Evolutionary conservation across 305 asterid species (phyloP).

Genomic region (Fraxinus baroniana): DNA sequence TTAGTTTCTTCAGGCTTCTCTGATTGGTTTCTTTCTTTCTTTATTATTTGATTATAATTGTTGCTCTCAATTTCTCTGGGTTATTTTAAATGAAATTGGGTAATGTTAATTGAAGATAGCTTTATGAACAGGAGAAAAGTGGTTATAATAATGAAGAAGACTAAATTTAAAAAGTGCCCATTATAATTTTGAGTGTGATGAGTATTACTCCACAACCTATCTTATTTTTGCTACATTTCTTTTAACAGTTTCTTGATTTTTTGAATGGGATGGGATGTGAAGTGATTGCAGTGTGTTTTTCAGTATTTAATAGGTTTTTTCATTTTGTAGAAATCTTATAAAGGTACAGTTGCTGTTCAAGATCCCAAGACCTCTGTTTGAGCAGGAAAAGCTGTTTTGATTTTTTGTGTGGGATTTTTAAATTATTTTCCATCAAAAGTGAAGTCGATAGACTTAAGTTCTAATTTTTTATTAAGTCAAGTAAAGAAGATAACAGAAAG

Average conservation of each 20-base stretch:
- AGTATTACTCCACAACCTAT: constrained; percentile 16
- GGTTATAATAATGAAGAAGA: constrained; percentile 42
- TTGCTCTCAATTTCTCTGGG: constrained; percentile 25
- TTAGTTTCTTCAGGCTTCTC: constrained; percentile 2
- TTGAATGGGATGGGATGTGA: neutral
- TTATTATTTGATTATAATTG: neutral
- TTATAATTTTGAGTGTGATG: constrained; percentile 25
- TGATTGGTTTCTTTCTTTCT: constrained; percentile 20
- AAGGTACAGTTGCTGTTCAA: constrained; percentile 27
- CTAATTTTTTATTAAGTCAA: constrained; percentile 7
- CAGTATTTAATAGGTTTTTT: neutral
- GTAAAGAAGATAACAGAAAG: neutral
- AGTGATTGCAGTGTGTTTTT: neutral
- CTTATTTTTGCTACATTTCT: constrained; percentile 18
- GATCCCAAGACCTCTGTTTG: constrained; percentile 11
- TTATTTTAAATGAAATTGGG: constrained; percentile 19
- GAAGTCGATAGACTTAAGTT: neutral
- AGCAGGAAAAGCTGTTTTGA: neutral
- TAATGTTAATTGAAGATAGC: constrained; percentile 13
- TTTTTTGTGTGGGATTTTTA: neutral
- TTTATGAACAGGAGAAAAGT: constrained; percentile 34
- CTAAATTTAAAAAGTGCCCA: constrained; percentile 50
- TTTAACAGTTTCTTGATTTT: constrained; percentile 27
- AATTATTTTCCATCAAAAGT: neutral
- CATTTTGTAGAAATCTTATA: constrained; percentile 42